Conservation (phyloP, 768 basidiomycete genomes). For the Fomitopsis pulvina region DNA sequence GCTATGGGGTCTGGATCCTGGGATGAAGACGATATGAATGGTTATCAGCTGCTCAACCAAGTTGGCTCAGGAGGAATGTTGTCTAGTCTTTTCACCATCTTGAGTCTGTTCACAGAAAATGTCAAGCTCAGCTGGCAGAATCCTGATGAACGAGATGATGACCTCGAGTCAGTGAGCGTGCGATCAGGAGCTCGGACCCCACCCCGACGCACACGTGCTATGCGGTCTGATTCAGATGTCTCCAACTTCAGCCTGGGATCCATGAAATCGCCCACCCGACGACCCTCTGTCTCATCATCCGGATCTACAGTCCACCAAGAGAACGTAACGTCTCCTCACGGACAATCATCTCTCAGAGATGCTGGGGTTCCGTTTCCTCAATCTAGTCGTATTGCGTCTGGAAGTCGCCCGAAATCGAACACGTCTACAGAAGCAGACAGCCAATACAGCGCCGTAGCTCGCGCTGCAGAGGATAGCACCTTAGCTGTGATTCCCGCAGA, state of each 20-base stretch:
- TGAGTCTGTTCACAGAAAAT: constrained; percentile 94
- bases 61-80: constrained; percentile 94
- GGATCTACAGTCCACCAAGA: constrained; percentile 60
- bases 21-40: constrained; percentile 88
- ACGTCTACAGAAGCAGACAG: constrained; percentile 18
- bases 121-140: constrained; percentile 91
- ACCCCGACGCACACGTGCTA: constrained; percentile 15
- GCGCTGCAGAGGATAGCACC: constrained; percentile 91
- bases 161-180: constrained; percentile 12
- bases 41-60: constrained; percentile 94
- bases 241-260: constrained; percentile 47
- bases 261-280: constrained; percentile 31
- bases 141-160: constrained; percentile 27
- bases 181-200: constrained; percentile 7
- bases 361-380: constrained; percentile 5
- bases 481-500: constrained; percentile 99
- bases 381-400: not conserved
- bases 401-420: constrained; percentile 1
- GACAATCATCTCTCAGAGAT: constrained; percentile 10
- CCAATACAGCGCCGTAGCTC: constrained; percentile 77
- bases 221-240: constrained; percentile 57
- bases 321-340: constrained; percentile 23
- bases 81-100: constrained; percentile 93
- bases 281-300: constrained; percentile 58
- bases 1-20: constrained; percentile 47